Evolutionary conservation across 345 rosid genomes (phyloP).

Genomic region (Syzygium jambos): DNA sequence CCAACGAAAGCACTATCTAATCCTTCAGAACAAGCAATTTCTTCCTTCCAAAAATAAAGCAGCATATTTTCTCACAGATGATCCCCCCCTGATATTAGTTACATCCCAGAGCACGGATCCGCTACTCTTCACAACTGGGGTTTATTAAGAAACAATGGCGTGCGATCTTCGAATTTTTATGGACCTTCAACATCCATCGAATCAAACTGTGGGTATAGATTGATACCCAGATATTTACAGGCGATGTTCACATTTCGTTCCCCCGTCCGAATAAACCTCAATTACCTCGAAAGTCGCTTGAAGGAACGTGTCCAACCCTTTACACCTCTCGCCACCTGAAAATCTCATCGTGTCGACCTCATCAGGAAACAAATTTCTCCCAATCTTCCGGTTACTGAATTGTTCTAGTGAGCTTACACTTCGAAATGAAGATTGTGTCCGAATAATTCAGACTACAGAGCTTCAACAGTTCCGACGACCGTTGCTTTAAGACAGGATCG

Average conservation of each 20-base stretch:
- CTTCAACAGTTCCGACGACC: slow-evolving; percentile 9
- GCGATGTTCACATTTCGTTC: background rate
- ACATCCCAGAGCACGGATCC: background rate
- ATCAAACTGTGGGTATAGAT: background rate
- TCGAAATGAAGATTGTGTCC: slow-evolving; percentile 7
- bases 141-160: background rate
- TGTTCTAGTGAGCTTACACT: slow-evolving; percentile 18
- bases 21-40: background rate
- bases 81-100: background rate
- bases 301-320: background rate
- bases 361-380: background rate
- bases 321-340: background rate
- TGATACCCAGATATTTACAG: background rate
- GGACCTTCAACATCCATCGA: background rate
- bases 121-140: background rate
- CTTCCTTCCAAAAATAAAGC: background rate
- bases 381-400: slow-evolving; percentile 1
- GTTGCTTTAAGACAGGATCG: slow-evolving; percentile 7
- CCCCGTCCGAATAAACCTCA: background rate
- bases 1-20: background rate
- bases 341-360: background rate
- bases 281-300: background rate
- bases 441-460: slow-evolving; percentile 13
- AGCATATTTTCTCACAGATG: background rate
- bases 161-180: background rate